Percentiles rank a stretch among this genome's conserved stretches.
These are phyloP conservation scores for Hypholoma fasciculare DNA, from an alignment of 768 basidiomycete species.

Conservation along the genomic window DNA sequence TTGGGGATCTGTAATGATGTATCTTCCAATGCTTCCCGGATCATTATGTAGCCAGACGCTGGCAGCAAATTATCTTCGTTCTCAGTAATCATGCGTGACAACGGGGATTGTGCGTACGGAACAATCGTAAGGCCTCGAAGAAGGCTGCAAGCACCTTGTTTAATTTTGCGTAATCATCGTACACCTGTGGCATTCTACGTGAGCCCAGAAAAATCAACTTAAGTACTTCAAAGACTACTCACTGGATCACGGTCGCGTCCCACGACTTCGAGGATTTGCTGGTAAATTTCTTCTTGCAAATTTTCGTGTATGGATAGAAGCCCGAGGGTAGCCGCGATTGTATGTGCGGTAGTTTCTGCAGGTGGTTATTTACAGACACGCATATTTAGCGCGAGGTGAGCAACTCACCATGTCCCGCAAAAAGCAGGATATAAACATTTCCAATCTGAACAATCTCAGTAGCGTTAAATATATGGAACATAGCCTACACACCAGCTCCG, in stretches of 20 bases:
- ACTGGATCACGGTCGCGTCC: slow-evolving; percentile 23
- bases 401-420: slow-evolving; percentile 56
- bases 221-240: background rate
- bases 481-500: slow-evolving; percentile 34
- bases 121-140: slow-evolving; percentile 43
- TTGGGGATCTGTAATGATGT: slow-evolving; percentile 37
- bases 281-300: slow-evolving; percentile 47
- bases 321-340: slow-evolving; percentile 45
- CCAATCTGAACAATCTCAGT: slow-evolving; percentile 39
- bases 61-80: background rate
- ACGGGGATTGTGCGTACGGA: slow-evolving; percentile 24
- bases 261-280: slow-evolving; percentile 40
- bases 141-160: slow-evolving; percentile 43
- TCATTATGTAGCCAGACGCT: slow-evolving; percentile 39
- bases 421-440: slow-evolving; percentile 51
- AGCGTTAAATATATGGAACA: background rate
- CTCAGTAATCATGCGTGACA: background rate
- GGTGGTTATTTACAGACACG: background rate
- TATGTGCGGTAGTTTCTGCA: slow-evolving; percentile 49
- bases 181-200: slow-evolving; percentile 21
- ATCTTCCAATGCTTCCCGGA: slow-evolving; percentile 40
- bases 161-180: slow-evolving; percentile 40
- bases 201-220: background rate
- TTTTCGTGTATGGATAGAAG: slow-evolving; percentile 45
- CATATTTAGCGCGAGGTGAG: slow-evolving; percentile 7